Conservation (phyloP, 2,329 filamentous ascomycete species). For the Pseudogymnoascus sp. region DNA sequence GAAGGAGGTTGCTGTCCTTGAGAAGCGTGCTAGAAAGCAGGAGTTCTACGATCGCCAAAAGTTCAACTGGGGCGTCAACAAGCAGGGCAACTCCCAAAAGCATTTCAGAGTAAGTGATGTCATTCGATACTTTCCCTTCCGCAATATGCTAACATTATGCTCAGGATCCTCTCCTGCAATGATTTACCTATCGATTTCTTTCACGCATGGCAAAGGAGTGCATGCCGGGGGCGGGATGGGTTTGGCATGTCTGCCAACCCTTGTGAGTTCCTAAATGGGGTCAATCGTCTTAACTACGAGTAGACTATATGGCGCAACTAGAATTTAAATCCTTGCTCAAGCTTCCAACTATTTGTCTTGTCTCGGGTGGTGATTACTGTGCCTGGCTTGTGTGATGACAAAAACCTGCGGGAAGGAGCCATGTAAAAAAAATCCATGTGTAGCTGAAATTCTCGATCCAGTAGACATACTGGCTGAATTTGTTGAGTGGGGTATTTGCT, state of each 20-base stretch:
- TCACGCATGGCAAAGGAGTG: not conserved
- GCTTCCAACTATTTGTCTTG: not conserved
- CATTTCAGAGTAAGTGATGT: slow-evolving; percentile 51
- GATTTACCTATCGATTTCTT: slow-evolving; percentile 15
- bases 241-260: not conserved
- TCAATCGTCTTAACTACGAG: not conserved
- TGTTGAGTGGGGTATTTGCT: not conserved
- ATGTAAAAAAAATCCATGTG: not conserved
- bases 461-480: not conserved
- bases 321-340: not conserved
- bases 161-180: slow-evolving; percentile 29
- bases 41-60: slow-evolving; percentile 53
- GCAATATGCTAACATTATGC: slow-evolving; percentile 16
- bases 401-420: not conserved
- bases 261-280: not conserved
- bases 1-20: slow-evolving; percentile 53
- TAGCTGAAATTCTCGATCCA: not conserved
- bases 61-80: slow-evolving; percentile 63
- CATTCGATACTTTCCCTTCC: not conserved
- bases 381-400: not conserved
- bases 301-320: not conserved
- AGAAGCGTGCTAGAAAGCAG: slow-evolving; percentile 60
- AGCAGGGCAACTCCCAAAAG: slow-evolving; percentile 58
- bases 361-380: not conserved
- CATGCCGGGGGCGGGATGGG: not conserved